Percentiles rank a stretch among this genome's conserved stretches.
phyloP scores from a whole-genome alignment of 2,329 filamentous ascomycete genomes.

The Allantophomopsis cytisporea region DNA sequence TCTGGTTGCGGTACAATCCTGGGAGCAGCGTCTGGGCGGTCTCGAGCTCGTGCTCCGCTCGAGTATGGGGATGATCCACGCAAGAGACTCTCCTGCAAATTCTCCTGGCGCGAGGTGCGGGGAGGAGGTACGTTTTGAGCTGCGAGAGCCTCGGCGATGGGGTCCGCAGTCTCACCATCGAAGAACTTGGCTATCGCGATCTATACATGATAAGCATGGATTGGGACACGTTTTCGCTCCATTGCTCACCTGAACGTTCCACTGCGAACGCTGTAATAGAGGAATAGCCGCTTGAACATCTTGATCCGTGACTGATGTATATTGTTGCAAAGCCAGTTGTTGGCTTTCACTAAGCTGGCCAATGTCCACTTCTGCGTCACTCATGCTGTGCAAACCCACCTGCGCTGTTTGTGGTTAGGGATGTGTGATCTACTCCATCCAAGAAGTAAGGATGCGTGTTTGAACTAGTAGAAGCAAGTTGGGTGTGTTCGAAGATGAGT shows the following conservation, averaged over 20 bases:
- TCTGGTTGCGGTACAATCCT: constrained; percentile 68
- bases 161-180: constrained; percentile 82
- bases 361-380: constrained; percentile 40
- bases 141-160: constrained; percentile 61
- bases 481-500: too few relatives aligned
- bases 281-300: constrained; percentile 63
- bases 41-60: constrained; percentile 17
- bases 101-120: constrained; percentile 55
- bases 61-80: constrained; percentile 19
- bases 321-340: constrained; percentile 77
- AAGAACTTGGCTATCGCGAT: constrained; percentile 97
- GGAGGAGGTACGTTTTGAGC: constrained; percentile 47
- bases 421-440: too few relatives aligned
- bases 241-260: constrained; percentile 71
- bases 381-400: constrained; percentile 19
- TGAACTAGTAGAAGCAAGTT: too few relatives aligned
- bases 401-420: too few relatives aligned
- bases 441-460: too few relatives aligned
- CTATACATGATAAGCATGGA: constrained; percentile 27
- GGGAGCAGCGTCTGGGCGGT: constrained; percentile 55
- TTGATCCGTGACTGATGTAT: constrained; percentile 78
- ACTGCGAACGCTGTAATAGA: constrained; percentile 74
- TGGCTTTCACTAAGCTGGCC: constrained; percentile 63
- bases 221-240: constrained; percentile 1
- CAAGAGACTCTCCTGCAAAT: constrained; percentile 48